phyloP scores from a whole-genome alignment of 352 stramenopile genomes.

The Globisporangium middletonii region DNA sequence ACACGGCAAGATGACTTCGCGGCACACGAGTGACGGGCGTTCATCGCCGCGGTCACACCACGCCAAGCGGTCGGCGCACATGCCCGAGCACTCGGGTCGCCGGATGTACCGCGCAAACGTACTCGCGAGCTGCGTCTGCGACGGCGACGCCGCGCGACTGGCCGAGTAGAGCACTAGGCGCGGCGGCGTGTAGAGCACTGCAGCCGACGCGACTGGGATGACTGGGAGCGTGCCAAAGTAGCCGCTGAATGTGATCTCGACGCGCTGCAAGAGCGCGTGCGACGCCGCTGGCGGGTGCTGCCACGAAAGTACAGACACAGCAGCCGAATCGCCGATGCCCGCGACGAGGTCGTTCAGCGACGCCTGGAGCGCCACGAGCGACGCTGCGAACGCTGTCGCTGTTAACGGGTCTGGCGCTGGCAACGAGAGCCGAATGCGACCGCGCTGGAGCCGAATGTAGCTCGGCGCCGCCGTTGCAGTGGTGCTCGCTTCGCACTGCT shows the following conservation, averaged over 20 bases:
- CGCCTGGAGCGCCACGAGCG: slow-evolving; percentile 1
- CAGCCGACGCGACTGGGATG: background rate
- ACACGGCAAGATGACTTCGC: slow-evolving; percentile 10
- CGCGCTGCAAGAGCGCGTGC: background rate
- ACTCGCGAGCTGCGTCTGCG: background rate
- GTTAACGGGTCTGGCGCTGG: background rate
- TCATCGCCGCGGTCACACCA: slow-evolving; percentile 3
- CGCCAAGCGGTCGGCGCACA: slow-evolving; percentile 1
- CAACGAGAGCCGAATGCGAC: background rate
- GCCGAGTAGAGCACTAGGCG: slow-evolving; percentile 3
- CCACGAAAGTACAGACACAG: background rate
- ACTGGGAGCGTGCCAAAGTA: slow-evolving; percentile 5
- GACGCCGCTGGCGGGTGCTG: background rate
- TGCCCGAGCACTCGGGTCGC: background rate
- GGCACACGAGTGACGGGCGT: slow-evolving; percentile 9
- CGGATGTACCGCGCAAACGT: background rate
- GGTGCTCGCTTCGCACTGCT: slow-evolving; percentile 5
- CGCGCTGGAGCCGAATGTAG: slow-evolving; percentile 11
- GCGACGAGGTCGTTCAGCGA: background rate
- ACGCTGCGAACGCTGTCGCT: background rate
- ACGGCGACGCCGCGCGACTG: background rate
- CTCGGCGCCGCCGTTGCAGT: background rate
- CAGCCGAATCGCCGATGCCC: too few relatives aligned
- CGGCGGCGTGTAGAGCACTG: background rate
- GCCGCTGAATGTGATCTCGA: slow-evolving; percentile 8